Base-by-base conservation (phyloP, 2,329 filamentous ascomycete species). In the Seiridium unicorne region DNA sequence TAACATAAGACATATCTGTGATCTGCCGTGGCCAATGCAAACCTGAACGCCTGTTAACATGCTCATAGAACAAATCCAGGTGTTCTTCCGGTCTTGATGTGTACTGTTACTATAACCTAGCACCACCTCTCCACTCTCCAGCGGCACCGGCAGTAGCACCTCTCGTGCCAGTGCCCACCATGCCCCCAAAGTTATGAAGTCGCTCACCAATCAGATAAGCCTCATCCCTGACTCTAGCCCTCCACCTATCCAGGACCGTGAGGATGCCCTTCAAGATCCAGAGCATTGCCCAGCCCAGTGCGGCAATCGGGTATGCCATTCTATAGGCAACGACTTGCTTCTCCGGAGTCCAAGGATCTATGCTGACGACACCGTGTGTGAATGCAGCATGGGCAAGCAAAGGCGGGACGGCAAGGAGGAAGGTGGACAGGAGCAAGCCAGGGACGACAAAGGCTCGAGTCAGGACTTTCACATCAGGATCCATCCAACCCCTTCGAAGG, bases 201-300 rank as follows among this genome's bases (percentile, higher is more conserved):
- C 93, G 81, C 77, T 99, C 94, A 2, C 95, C 95, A 70, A 98
- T 95, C 49, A 99, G 79, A 73, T 99, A 99, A 0, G 96, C 93
- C 76, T 99, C 96, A 73, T 99, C 96, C 44, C 92, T 83, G 51
- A 99, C 92, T 60, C 89, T 86, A 60, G 88, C 82, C 68, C 91
- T 87, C 93, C 94, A 98, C 26, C 86, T 79, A 51, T 85, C 84
- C 56, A 95, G 83, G 57, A 92, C 83, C 51, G 83, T 76, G 7
- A 84, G 70, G n/a, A 89, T 71, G 9, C 83, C 81, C 69, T 79
- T 83, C 7, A 84, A 69, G 1, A 76, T 71, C 36, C 81, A 73
- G 3, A 79, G 68, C 3, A 74, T 68, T 4, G 84, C 66, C 2
- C 82, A 78, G 31, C 84, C 73, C 3, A 85, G 74, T 2, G 82